Percentiles rank a stretch among this genome's conserved stretches.
Evolutionary conservation across 1,284 basidiomycete species (phyloP).

Genomic region (Athelia sp.): DNA sequence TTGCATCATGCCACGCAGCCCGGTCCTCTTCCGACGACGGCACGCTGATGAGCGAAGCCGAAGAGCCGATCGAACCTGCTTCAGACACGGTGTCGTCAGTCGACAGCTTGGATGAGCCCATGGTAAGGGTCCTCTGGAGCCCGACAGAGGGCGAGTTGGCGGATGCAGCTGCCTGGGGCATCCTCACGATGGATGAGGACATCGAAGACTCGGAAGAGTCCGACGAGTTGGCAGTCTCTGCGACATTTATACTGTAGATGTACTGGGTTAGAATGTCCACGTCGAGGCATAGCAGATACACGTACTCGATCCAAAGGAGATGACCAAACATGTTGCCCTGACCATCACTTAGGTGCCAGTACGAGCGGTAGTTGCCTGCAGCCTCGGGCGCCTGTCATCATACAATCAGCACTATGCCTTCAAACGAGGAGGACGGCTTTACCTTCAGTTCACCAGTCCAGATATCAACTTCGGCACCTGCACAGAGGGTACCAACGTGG

Average conservation of each 20-base stretch:
- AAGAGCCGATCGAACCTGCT: constrained; percentile 48
- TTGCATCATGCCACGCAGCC: constrained; percentile 49
- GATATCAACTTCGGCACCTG: constrained; percentile 57
- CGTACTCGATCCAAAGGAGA: constrained; percentile 72
- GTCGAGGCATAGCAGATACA: constrained; percentile 15
- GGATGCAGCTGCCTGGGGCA: constrained; percentile 43
- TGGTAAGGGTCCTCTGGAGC: not conserved
- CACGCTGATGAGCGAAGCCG: constrained; percentile 60
- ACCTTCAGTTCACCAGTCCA: constrained; percentile 73
- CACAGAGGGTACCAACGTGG: constrained; percentile 47
- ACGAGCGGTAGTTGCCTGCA: constrained; percentile 67
- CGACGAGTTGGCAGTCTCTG: constrained; percentile 38
- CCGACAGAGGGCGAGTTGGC: constrained; percentile 11
- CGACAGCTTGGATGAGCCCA: constrained; percentile 26
- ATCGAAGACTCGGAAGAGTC: constrained; percentile 42
- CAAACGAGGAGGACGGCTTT: too few relatives aligned
- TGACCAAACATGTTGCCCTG: constrained; percentile 62
- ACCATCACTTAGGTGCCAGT: constrained; percentile 67
- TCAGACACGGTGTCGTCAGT: constrained; percentile 47
- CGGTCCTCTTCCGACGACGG: constrained; percentile 43
- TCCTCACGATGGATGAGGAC: constrained; percentile 66
- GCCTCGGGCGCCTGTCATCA: constrained; percentile 58
- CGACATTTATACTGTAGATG: constrained; percentile 54
- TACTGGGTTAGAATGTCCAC: constrained; percentile 9
- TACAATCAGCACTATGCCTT: not conserved